A percentile compares a stretch with the other conserved stretches of the same genome.
These are phyloP conservation scores for Pestalotiopsis sp. DNA, from an alignment of 2,329 filamentous ascomycete species.

Conservation along the genomic window DNA sequence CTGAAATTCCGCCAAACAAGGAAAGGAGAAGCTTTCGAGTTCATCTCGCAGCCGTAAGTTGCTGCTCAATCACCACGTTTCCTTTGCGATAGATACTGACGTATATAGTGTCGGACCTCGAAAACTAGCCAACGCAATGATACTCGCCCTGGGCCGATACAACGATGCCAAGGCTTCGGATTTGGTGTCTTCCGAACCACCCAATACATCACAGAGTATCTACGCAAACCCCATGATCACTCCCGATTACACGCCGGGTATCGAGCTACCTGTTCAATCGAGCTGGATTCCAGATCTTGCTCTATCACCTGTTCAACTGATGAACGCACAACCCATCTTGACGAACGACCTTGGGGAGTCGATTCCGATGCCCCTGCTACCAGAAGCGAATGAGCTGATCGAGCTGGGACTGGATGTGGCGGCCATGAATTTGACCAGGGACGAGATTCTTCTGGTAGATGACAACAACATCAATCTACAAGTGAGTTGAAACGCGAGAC, in stretches of 20 bases:
- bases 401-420: background rate
- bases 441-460: conserved; percentile 40
- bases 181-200: conserved; percentile 6
- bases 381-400: background rate
- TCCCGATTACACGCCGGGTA: background rate
- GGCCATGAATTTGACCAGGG: background rate
- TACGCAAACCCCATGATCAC: background rate
- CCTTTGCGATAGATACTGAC: background rate
- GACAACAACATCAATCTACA: conserved; percentile 44
- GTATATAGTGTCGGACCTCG: conserved; percentile 36
- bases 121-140: conserved; percentile 38
- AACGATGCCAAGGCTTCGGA: background rate
- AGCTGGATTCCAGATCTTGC: background rate
- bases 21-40: conserved; percentile 31
- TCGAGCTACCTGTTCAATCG: background rate
- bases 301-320: background rate
- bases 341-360: background rate
- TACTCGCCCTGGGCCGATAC: conserved; percentile 1
- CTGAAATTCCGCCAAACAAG: background rate
- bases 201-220: conserved; percentile 11
- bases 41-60: conserved; percentile 42
- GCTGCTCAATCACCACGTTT: background rate
- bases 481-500: conserved; percentile 10
- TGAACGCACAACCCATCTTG: background rate
- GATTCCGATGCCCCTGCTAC: background rate